A percentile compares a stretch with the other conserved stretches of the same genome.
phyloP scores from a whole-genome alignment of 345 rosid species.

The Citrus mangshanensis region DNA sequence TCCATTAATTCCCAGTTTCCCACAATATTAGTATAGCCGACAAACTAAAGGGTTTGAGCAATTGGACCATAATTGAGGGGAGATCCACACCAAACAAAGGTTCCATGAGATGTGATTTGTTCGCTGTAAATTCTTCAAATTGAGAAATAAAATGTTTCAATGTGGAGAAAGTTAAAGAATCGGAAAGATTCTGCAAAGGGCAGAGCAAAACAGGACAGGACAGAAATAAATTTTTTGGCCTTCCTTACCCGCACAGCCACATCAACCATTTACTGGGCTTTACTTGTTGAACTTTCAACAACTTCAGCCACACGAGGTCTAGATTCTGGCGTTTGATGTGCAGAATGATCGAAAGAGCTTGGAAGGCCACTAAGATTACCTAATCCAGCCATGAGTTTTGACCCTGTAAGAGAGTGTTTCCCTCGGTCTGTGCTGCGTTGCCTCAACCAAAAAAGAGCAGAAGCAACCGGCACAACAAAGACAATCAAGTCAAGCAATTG shows the following conservation, averaged over 20 bases:
- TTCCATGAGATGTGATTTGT: too few species aligned
- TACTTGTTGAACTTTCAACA: constrained; percentile 59
- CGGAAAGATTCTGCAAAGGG: not conserved
- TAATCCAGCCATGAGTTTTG: constrained; percentile 24
- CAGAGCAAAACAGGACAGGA: not conserved
- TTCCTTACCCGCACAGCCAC: constrained; percentile 60
- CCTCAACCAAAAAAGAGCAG: constrained; percentile 66
- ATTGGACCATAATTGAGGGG: too few species aligned
- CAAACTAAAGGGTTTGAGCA: too few species aligned
- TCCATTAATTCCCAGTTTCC: too few species aligned
- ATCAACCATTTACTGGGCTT: constrained; percentile 66
- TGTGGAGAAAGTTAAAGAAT: too few species aligned
- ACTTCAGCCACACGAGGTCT: constrained; percentile 66
- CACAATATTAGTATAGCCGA: too few species aligned
- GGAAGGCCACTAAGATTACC: constrained; percentile 41
- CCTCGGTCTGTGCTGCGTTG: constrained; percentile 75
- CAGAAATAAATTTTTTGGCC: not conserved
- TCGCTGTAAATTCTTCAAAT: too few species aligned
- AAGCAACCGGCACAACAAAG: constrained; percentile 52
- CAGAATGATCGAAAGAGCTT: constrained; percentile 36
- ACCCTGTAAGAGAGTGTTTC: constrained; percentile 24
- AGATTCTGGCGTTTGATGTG: constrained; percentile 44
- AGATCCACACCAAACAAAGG: too few species aligned
- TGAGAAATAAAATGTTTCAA: too few species aligned
- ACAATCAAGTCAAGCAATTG: constrained; percentile 3